A percentile compares a stretch with the other conserved stretches of the same genome.
These are phyloP conservation scores for Musa acuminata DNA, from an alignment of 176 grass and related monocot genomes.

Conservation along the genomic window DNA sequence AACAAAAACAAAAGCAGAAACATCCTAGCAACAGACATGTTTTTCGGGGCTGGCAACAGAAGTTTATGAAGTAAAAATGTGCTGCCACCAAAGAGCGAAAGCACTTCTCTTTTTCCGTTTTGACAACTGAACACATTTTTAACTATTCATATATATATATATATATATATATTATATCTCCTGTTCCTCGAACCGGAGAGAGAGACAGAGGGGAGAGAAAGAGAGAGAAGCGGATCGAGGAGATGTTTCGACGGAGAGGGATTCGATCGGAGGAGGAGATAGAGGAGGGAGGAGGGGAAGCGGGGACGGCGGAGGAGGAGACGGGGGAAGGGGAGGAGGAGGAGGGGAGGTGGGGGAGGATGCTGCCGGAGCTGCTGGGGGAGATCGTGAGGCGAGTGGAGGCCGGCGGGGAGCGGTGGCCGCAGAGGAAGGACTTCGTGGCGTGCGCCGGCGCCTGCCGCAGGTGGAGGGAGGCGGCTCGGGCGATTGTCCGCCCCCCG, in stretches of 20 bases:
- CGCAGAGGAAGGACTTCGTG: slow-evolving; percentile 55
- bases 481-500: not conserved
- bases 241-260: not conserved
- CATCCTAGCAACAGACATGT: too few species aligned
- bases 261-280: slow-evolving; percentile 8
- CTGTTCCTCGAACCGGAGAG: not conserved
- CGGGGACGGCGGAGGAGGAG: slow-evolving; percentile 7
- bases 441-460: slow-evolving; percentile 16
- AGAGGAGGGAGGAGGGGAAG: not conserved
- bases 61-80: too few species aligned
- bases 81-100: too few species aligned
- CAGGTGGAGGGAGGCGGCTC: not conserved
- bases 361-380: slow-evolving; percentile 68
- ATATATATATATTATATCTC: not conserved
- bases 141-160: too few species aligned
- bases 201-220: not conserved
- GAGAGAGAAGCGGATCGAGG: too few species aligned
- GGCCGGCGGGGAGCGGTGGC: slow-evolving; percentile 65
- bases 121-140: too few species aligned
- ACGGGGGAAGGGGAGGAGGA: slow-evolving; percentile 23
- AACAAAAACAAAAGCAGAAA: too few species aligned
- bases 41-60: too few species aligned
- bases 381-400: slow-evolving; percentile 66
- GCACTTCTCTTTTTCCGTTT: too few species aligned
- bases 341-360: slow-evolving; percentile 53